A percentile compares a stretch with the other conserved stretches of the same genome.
phyloP scores from a whole-genome alignment of 371 early-diverging fungal genomes.

The Homolaphlyctis polyrhiza region DNA sequence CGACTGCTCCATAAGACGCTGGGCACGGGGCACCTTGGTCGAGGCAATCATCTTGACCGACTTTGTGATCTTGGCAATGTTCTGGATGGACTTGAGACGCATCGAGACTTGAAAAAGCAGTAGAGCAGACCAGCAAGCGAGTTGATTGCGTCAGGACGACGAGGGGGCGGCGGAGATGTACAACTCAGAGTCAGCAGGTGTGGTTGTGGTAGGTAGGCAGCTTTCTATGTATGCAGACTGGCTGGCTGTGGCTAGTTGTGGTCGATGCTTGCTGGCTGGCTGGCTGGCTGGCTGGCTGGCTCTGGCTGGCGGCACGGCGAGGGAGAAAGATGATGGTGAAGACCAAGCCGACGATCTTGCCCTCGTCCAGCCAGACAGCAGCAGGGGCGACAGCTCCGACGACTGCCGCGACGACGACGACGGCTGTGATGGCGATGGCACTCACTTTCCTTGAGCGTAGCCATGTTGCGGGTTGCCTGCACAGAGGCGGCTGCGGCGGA shows the following conservation, averaged over 20 bases:
- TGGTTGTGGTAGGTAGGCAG: no score
- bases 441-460: constrained; percentile 7
- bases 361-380: no score
- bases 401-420: no score
- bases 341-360: no score
- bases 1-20: constrained; percentile 89
- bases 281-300: not conserved
- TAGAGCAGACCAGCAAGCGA: no score
- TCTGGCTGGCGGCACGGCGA: not conserved
- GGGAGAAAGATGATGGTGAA: not conserved
- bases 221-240: no score
- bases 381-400: no score
- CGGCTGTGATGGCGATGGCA: no score
- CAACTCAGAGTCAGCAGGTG: no score
- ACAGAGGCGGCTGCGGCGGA: not conserved
- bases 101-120: constrained; percentile 93
- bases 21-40: constrained; percentile 94
- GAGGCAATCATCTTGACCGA: constrained; percentile 99
- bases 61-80: constrained; percentile 98
- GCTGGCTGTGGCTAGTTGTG: no score
- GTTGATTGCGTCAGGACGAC: no score
- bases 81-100: constrained; percentile 93
- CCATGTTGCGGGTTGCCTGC: constrained; percentile 4
- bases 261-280: not conserved
- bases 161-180: not conserved